phyloP scores from a whole-genome alignment of 2,329 filamentous ascomycete species.

The Sclerotinia spermophila region DNA sequence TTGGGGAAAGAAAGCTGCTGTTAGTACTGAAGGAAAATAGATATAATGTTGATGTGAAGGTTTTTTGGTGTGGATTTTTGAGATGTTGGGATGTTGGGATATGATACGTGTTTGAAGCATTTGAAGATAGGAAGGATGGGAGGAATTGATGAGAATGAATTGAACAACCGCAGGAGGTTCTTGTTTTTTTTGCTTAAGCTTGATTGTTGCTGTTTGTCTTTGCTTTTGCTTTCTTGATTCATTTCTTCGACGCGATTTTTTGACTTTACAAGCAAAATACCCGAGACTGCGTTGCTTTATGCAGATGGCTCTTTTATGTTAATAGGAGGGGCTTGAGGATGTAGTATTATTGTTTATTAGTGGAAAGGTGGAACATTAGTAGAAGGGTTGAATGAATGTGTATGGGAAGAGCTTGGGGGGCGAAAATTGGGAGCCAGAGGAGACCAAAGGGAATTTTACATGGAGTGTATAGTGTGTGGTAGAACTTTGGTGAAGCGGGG shows the following conservation, averaged over 20 bases:
- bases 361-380: background rate
- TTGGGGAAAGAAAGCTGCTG: slow-evolving; percentile 13
- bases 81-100: slow-evolving; percentile 1
- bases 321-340: background rate
- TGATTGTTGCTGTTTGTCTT: slow-evolving; percentile 1
- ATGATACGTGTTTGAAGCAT: slow-evolving; percentile 4
- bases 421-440: too few species aligned
- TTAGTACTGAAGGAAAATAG: background rate
- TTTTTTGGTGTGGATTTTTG: background rate
- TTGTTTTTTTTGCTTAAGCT: slow-evolving; percentile 1
- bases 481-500: background rate
- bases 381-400: background rate
- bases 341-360: slow-evolving; percentile 7
- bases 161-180: background rate
- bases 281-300: slow-evolving; percentile 7
- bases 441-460: too few species aligned
- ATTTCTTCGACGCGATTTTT: slow-evolving; percentile 2
- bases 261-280: slow-evolving; percentile 17
- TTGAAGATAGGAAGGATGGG: background rate
- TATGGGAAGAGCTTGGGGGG: background rate
- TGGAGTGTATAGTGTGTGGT: background rate
- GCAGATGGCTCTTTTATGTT: slow-evolving; percentile 4
- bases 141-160: slow-evolving; percentile 10
- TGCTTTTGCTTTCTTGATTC: background rate
- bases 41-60: background rate